Percentiles rank a stretch among this genome's conserved stretches.
phyloP scores from a whole-genome alignment of 2,329 filamentous ascomycete genomes.

The Fusarium pininemorale region DNA sequence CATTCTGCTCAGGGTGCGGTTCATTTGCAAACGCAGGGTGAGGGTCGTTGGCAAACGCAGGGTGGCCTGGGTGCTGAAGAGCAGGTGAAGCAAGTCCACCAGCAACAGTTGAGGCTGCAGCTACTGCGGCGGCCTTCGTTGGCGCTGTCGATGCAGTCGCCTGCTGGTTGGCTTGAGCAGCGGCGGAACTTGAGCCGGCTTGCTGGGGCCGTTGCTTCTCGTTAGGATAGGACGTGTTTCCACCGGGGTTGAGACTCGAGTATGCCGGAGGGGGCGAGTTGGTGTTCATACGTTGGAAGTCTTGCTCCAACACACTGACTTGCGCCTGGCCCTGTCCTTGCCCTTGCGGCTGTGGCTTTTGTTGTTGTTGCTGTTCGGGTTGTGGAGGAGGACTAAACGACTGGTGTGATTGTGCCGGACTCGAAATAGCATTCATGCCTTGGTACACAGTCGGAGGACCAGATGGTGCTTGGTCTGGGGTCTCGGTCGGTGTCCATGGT shows the following conservation, averaged over 20 bases:
- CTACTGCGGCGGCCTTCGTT: conserved; percentile 42
- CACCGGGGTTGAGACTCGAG: conserved; percentile 73
- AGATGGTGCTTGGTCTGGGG: conserved; percentile 84
- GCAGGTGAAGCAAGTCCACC: conserved; percentile 56
- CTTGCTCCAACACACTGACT: conserved; percentile 81
- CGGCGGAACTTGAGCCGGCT: conserved; percentile 42
- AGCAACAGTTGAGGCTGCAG: conserved; percentile 35
- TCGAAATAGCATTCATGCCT: conserved; percentile 76
- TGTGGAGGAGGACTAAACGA: conserved; percentile 52
- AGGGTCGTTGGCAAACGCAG: conserved; percentile 89
- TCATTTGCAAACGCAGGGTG: conserved; percentile 92
- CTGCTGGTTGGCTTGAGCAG: conserved; percentile 39
- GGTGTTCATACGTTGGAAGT: conserved; percentile 83
- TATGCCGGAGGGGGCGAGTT: conserved; percentile 96
- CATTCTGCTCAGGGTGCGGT: conserved; percentile 63
- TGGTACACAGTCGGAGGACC: conserved; percentile 93
- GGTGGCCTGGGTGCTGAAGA: conserved; percentile 74
- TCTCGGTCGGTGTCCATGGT: conserved; percentile 95
- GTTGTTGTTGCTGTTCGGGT: conserved; percentile 41
- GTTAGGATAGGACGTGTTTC: conserved; percentile 72
- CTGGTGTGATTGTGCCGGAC: conserved; percentile 52
- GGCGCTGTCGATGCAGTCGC: conserved; percentile 41
- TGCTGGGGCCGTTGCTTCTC: conserved; percentile 74
- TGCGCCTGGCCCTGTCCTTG: conserved; percentile 53
- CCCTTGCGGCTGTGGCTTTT: conserved; percentile 44